Evolutionary conservation across 129 eudicot species (phyloP).

Genomic region (Helichrysum umbraculigerum): DNA sequence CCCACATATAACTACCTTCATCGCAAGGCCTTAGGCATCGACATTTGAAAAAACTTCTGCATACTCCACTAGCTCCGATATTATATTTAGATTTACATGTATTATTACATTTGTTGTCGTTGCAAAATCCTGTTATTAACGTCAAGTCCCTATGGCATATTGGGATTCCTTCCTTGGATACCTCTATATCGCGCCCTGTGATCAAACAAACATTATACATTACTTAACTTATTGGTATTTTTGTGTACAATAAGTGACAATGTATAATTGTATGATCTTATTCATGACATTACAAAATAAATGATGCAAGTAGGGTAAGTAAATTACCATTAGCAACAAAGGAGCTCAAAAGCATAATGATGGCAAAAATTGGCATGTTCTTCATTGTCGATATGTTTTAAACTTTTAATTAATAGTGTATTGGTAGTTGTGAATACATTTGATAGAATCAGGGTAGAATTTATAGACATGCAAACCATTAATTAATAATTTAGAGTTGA

Average conservation of each 20-base stretch:
- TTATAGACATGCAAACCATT: too few relatives aligned
- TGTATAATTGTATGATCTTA: too few relatives aligned
- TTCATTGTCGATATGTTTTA: constrained; percentile 12
- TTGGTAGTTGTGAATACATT: too few relatives aligned
- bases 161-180: not conserved
- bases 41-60: not conserved
- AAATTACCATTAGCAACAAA: not conserved
- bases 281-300: too few relatives aligned
- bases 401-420: too few relatives aligned
- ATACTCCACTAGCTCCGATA: not conserved
- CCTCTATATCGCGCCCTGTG: not conserved
- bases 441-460: not conserved
- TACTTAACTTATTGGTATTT: not conserved
- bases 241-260: not conserved
- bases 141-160: not conserved
- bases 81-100: constrained; percentile 8
- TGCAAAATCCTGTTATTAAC: not conserved
- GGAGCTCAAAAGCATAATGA: not conserved
- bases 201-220: not conserved
- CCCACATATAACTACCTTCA: not conserved
- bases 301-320: too few relatives aligned
- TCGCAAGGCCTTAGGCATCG: not conserved
- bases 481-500: too few relatives aligned
- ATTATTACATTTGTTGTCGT: not conserved
- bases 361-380: not conserved